Conservation (phyloP, 2,329 filamentous ascomycete genomes). For the Pseudopyricularia javanii region DNA sequence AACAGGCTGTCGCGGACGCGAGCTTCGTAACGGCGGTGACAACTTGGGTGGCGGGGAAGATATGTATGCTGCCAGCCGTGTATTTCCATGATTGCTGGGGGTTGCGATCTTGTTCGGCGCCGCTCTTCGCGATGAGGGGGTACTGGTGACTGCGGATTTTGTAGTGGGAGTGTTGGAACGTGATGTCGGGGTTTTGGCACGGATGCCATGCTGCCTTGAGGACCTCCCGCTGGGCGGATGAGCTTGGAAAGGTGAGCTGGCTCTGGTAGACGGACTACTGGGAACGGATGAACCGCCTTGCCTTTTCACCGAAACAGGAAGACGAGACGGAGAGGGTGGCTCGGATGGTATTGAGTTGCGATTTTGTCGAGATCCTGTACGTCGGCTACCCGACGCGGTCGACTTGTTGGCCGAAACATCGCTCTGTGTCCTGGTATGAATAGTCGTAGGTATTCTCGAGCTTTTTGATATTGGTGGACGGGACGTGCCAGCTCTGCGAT, state of each 20-base stretch:
- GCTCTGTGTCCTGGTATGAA: slow-evolving; percentile 43
- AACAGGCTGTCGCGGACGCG: slow-evolving; percentile 67
- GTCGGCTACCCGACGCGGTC: not conserved
- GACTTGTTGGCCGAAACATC: slow-evolving; percentile 27
- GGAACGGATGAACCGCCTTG: slow-evolving; percentile 29
- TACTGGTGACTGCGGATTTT: slow-evolving; percentile 28
- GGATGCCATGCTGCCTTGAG: slow-evolving; percentile 19
- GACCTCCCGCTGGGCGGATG: slow-evolving; percentile 29
- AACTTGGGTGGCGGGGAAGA: slow-evolving; percentile 56
- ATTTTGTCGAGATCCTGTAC: not conserved
- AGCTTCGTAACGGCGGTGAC: slow-evolving; percentile 70
- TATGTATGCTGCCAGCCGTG: slow-evolving; percentile 60
- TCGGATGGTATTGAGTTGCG: slow-evolving; percentile 5
- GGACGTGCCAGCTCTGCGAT: slow-evolving; percentile 26
- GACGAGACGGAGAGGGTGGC: slow-evolving; percentile 18
- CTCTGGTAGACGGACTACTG: slow-evolving; percentile 39
- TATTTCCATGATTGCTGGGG: slow-evolving; percentile 30
- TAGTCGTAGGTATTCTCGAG: slow-evolving; percentile 16
- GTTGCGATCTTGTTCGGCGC: slow-evolving; percentile 27
- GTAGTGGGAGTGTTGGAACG: slow-evolving; percentile 13
- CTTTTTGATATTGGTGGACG: slow-evolving; percentile 7
- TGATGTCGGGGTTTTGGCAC: slow-evolving; percentile 26
- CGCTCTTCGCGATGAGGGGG: slow-evolving; percentile 19
- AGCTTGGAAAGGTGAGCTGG: slow-evolving; percentile 39
- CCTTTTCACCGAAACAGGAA: slow-evolving; percentile 25